These are phyloP conservation scores for Clonostachys chloroleuca DNA, from an alignment of 2,329 filamentous ascomycete genomes.

Conservation along the genomic window DNA sequence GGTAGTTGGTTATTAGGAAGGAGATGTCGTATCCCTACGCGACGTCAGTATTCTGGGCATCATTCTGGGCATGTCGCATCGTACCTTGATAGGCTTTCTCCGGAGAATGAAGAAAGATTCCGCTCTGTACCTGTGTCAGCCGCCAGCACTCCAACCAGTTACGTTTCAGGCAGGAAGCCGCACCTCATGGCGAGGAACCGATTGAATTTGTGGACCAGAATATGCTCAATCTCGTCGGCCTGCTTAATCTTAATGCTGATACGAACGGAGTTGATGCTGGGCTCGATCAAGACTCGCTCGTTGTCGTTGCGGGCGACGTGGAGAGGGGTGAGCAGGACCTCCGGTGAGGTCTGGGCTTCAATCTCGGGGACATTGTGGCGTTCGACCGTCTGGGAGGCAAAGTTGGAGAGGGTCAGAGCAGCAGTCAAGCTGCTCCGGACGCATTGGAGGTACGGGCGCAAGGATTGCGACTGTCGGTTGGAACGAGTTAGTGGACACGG, in stretches of 20 bases:
- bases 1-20: conserved; percentile 97
- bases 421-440: conserved; percentile 92
- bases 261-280: conserved; percentile 92
- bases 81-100: conserved; percentile 89
- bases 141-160: background rate
- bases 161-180: background rate
- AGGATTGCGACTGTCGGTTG: conserved; percentile 74
- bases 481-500: background rate
- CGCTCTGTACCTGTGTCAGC: conserved; percentile 68
- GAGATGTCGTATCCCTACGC: conserved; percentile 85
- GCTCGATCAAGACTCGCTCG: conserved; percentile 93
- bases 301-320: conserved; percentile 94
- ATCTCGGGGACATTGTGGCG: conserved; percentile 98
- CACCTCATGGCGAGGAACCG: conserved; percentile 60
- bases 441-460: conserved; percentile 93
- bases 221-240: conserved; percentile 97
- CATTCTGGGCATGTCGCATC: conserved; percentile 13
- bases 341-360: conserved; percentile 87
- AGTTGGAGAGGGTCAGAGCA: conserved; percentile 83
- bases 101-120: conserved; percentile 96
- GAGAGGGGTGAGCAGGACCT: conserved; percentile 88
- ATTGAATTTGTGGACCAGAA: conserved; percentile 97
- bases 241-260: conserved; percentile 99
- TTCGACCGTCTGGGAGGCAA: conserved; percentile 94
- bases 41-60: conserved; percentile 34